Evolutionary conservation across 345 rosid species (phyloP).

Genomic region (Gossypium turneri): DNA sequence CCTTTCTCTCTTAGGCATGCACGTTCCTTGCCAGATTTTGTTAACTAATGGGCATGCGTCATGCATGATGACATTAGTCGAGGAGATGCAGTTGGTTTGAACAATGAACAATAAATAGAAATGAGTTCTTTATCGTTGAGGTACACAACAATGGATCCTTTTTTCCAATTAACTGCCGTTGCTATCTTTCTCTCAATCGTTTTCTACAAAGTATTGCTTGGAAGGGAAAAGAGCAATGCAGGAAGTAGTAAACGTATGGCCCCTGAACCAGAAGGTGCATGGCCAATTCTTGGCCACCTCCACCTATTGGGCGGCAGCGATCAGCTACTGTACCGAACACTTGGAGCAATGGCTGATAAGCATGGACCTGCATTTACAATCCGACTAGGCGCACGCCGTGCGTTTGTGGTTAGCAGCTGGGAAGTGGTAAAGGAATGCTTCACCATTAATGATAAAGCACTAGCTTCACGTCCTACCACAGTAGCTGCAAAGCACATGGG

Average conservation of each 20-base stretch:
- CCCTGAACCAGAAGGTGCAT: slow-evolving; percentile 18
- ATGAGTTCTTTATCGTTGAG: background rate
- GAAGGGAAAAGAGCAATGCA: background rate
- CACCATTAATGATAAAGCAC: slow-evolving; percentile 14
- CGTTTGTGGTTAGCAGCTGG: slow-evolving; percentile 29
- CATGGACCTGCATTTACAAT: slow-evolving; percentile 21
- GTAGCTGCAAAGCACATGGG: slow-evolving; percentile 11
- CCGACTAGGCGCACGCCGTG: slow-evolving; percentile 17
- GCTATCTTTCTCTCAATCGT: slow-evolving; percentile 8
- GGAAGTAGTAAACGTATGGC: slow-evolving; percentile 2
- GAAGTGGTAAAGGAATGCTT: slow-evolving; percentile 28
- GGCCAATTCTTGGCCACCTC: slow-evolving; percentile 28
- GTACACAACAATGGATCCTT: slow-evolving; percentile 20
- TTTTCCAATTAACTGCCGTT: slow-evolving; percentile 12
- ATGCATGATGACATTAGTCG: background rate
- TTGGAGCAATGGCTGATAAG: slow-evolving; percentile 28
- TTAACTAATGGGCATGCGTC: background rate
- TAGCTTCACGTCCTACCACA: slow-evolving; percentile 1
- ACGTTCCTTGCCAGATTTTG: slow-evolving; percentile 10
- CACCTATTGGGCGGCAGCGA: slow-evolving; percentile 22
- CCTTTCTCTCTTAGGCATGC: background rate
- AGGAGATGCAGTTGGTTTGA: background rate
- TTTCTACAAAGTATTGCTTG: slow-evolving; percentile 11
- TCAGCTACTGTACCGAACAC: slow-evolving; percentile 22
- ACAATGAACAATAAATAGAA: slow-evolving; percentile 17